These are phyloP conservation scores for Ogataea parapolymorpha DNA, from an alignment of 805 yeast species.

Conservation along the genomic window DNA sequence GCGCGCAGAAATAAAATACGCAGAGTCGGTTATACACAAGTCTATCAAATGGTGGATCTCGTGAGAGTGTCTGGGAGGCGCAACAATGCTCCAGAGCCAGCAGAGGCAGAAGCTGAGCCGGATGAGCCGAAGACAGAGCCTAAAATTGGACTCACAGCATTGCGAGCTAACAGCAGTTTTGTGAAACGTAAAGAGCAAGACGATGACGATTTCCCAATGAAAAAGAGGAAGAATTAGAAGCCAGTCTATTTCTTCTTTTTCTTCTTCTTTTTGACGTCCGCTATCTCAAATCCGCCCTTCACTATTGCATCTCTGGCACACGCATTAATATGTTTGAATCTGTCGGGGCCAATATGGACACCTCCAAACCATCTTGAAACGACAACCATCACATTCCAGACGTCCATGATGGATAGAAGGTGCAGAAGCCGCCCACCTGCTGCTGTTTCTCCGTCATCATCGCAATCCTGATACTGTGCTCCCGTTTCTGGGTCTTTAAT, in stretches of 20 bases:
- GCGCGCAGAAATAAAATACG: conserved; percentile 16
- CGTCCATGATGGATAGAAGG: conserved; percentile 69
- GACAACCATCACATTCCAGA: conserved; percentile 79
- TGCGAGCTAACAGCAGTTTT: conserved; percentile 7
- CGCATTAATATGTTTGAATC: conserved; percentile 90
- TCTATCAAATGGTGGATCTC: conserved; percentile 14
- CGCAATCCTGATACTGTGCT: conserved; percentile 73
- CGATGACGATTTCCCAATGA: conserved; percentile 14
- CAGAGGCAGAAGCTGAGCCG: conserved; percentile 16
- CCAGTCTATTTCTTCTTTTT: conserved; percentile 28
- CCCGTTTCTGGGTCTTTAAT: conserved; percentile 52
- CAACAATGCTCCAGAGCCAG: conserved; percentile 22
- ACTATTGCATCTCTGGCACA: conserved; percentile 82
- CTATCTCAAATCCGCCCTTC: conserved; percentile 50
- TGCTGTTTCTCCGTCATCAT: conserved; percentile 96
- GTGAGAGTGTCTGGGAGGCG: conserved; percentile 3
- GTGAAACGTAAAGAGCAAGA: conserved; percentile 4
- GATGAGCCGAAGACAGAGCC: neutral
- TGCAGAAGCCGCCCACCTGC: conserved; percentile 89
- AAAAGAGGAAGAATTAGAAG: conserved; percentile 13
- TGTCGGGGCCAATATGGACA: conserved; percentile 82
- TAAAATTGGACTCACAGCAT: conserved; percentile 4
- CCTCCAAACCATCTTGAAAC: conserved; percentile 96
- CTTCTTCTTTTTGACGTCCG: conserved; percentile 22
- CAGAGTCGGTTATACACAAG: conserved; percentile 31